phyloP scores from a whole-genome alignment of 169 alveolate genomes.

The Eimeria tenella region DNA sequence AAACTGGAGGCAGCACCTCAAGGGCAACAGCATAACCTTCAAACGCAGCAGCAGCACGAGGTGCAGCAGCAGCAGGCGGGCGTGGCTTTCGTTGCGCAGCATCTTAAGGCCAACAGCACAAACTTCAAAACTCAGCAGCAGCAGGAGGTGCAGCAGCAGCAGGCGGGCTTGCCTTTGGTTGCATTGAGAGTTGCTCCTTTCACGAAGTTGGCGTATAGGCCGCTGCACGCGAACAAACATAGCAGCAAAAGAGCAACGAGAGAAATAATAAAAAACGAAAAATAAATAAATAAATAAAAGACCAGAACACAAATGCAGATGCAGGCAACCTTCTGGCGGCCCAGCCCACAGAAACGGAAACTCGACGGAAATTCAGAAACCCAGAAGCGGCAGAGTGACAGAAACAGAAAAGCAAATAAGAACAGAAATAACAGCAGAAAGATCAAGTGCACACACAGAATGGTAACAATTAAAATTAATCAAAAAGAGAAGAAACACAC shows the following conservation, averaged over 20 bases:
- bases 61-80: not conserved
- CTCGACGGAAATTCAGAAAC: not conserved
- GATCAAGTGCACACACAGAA: not conserved
- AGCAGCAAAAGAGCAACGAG: not conserved
- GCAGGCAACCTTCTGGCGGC: not conserved
- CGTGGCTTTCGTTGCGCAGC: not conserved
- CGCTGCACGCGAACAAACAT: constrained; percentile 1
- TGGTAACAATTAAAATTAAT: not conserved
- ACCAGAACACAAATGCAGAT: not conserved
- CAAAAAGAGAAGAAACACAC: not conserved
- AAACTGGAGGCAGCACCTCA: not conserved
- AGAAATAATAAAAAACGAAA: not conserved
- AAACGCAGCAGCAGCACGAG: not conserved
- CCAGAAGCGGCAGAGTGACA: not conserved
- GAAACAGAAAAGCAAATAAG: not conserved
- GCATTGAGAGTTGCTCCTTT: constrained; percentile 20
- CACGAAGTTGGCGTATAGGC: constrained; percentile 55
- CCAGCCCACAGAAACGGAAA: not conserved
- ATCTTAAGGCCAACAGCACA: not conserved
- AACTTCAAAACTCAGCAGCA: constrained; percentile 6
- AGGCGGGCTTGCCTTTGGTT: not conserved
- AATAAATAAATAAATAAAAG: not conserved
- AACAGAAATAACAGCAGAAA: not conserved
- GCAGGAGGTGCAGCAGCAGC: constrained; percentile 18
- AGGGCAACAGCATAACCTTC: not conserved